phyloP scores from a whole-genome alignment of 2,329 filamentous ascomycete species.

The Dothiorella sarmentorum region DNA sequence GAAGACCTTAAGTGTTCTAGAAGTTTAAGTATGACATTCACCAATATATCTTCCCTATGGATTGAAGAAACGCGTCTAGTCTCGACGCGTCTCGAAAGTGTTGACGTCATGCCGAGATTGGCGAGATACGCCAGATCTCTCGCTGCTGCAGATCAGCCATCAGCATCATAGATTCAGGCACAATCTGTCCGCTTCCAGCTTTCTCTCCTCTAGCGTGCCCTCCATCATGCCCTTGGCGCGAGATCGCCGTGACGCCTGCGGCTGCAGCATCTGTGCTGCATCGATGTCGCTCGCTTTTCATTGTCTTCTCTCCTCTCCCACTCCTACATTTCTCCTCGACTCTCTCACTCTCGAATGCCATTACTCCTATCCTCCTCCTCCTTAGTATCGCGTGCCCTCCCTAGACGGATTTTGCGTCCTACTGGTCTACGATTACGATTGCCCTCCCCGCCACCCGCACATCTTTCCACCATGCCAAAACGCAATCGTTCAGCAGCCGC shows the following conservation, averaged over 20 bases:
- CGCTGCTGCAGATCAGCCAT: constrained; percentile 4
- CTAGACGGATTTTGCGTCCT: not conserved
- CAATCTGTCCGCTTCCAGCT: not conserved
- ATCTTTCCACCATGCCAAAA: constrained; percentile 12
- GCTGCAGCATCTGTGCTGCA: not conserved
- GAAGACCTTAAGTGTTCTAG: no score
- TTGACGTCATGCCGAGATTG: constrained; percentile 13
- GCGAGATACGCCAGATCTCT: constrained; percentile 9
- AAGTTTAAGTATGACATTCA: no score
- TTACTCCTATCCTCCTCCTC: not conserved
- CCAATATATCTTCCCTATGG: no score
- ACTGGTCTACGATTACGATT: not conserved
- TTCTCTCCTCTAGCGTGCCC: not conserved
- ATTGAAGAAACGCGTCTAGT: no score
- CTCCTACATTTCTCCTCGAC: not conserved
- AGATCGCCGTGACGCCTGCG: not conserved
- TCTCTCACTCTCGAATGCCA: not conserved
- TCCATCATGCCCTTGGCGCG: constrained; percentile 3
- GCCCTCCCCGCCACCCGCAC: not conserved
- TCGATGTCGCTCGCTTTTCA: not conserved
- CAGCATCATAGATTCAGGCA: constrained; percentile 10
- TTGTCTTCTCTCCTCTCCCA: not conserved
- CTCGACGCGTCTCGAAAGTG: not conserved
- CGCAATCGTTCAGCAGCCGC: constrained; percentile 2
- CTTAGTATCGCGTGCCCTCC: not conserved